Base-by-base conservation (phyloP, 2,329 filamentous ascomycete genomes). In the Verticillium dahliae region DNA sequence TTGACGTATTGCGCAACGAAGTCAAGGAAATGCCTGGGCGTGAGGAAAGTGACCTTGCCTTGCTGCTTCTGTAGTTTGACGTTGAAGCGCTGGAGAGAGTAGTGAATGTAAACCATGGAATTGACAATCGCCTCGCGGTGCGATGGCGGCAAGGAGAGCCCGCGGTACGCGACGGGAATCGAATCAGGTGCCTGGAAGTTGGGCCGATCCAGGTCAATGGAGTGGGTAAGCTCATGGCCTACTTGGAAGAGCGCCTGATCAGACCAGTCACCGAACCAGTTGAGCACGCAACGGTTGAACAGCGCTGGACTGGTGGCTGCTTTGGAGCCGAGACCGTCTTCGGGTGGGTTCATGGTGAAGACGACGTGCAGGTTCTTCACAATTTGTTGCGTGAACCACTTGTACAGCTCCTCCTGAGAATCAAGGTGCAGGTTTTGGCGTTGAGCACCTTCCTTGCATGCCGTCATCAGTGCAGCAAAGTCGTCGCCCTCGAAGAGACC, bases 211-310 rank as follows among this genome's bases (percentile, higher is more conserved):
- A 99, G 83, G 73, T 99, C 95, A 62, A 99, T 88, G n/a, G 92
- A 94, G 67, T 96, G 90, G 1, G 96, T 99, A 62, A 99, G 86
- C 75, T 99, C 95, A 65, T 91, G 92, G 31, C 91, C 93, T 65
- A 99, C 96, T 76, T 99, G 96, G 87, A 96, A 99, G 22, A 99
- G 84, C 41, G 95, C 96, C 78, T 99, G 95, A 74, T 99, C 95
- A 59, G 95, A 99, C 95, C 95, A 99, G 77, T 99, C 95, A 66
- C 95, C 95, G 74, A 99, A 97, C 95, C 95, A 99, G 78, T 99
- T 99, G 69, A 99, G 88, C 57, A 99, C 95, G 73, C 95, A 99
- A 83, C 95, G 90, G 80, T 99, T 99, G 89, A 99, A 99, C 71
- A 99, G 79, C 50, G 95, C 95, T 63, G 95, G 95, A 84, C 92